These are phyloP conservation scores for Penicillium odoratum DNA, from an alignment of 495 filamentous ascomycete species.

Conservation along the genomic window DNA sequence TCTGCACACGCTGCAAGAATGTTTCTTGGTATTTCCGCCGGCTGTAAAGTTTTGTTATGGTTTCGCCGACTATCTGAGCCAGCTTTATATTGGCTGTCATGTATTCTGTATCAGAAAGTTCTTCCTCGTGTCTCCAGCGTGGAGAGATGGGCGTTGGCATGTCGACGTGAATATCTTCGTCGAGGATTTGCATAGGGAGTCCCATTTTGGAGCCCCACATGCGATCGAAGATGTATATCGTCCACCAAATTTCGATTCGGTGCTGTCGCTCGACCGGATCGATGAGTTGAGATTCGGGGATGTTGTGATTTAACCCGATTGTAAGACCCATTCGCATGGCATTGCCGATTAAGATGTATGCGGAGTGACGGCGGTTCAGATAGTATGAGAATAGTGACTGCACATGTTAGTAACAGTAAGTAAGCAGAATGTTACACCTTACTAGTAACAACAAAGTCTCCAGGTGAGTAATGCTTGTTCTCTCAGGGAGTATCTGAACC, in stretches of 20 bases:
- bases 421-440: constrained; percentile 7
- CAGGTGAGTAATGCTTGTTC: constrained; percentile 44
- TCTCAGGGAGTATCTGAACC: constrained; percentile 42
- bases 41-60: constrained; percentile 43
- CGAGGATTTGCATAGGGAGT: constrained; percentile 44
- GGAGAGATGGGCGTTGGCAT: constrained; percentile 40
- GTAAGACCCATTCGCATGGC: constrained; percentile 45
- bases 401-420: background rate
- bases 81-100: constrained; percentile 45
- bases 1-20: constrained; percentile 45
- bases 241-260: constrained; percentile 49
- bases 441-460: constrained; percentile 44
- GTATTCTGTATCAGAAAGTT: constrained; percentile 42
- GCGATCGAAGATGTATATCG: constrained; percentile 49
- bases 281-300: constrained; percentile 47
- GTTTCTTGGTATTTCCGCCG: constrained; percentile 45
- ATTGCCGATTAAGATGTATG: constrained; percentile 42
- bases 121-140: constrained; percentile 38
- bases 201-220: constrained; percentile 52
- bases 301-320: constrained; percentile 48
- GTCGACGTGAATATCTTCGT: constrained; percentile 50
- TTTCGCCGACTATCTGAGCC: constrained; percentile 44
- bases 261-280: constrained; percentile 46
- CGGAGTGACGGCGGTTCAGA: constrained; percentile 46
- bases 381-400: constrained; percentile 48